Conservation (phyloP, 1,139 yeast species). For the Arxiozyma slooffiae region DNA sequence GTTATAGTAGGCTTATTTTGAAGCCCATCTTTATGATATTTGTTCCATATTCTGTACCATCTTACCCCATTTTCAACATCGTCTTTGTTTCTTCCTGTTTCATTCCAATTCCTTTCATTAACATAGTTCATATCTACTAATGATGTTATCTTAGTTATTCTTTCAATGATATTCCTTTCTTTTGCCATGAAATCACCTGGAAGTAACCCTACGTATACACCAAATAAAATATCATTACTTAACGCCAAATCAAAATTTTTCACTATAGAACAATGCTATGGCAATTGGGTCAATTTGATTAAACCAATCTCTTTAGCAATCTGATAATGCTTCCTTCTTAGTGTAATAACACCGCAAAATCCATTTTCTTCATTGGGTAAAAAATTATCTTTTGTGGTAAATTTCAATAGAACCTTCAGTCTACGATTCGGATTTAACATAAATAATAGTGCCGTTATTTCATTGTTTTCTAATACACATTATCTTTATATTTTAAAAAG, state of each 20-base stretch:
- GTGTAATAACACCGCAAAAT: conserved; percentile 10
- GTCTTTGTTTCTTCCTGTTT: conserved; percentile 16
- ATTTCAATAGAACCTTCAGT: conserved; percentile 3
- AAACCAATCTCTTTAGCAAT: conserved; percentile 19
- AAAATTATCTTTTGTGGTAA: conserved; percentile 13
- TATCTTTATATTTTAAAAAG: conserved; percentile 36
- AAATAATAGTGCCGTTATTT: conserved; percentile 36
- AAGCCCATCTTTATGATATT: conserved; percentile 2
- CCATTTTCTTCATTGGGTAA: conserved; percentile 8
- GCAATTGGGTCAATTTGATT: conserved; percentile 13
- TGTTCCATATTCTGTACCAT: conserved; percentile 28
- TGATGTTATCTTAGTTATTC: conserved; percentile 11
- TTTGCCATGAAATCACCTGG: conserved; percentile 18
- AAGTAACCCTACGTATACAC: conserved; percentile 28
- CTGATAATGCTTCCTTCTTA: conserved; percentile 15
- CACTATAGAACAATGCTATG: conserved; percentile 17
- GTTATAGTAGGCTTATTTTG: conserved; percentile 40
- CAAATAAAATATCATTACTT: conserved; percentile 13
- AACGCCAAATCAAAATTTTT: conserved; percentile 12
- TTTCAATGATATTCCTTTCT: conserved; percentile 3
- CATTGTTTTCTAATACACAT: conserved; percentile 87
- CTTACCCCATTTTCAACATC: conserved; percentile 11
- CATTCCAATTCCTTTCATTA: conserved; percentile 17
- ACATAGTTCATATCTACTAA: conserved; percentile 28
- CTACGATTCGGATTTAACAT: conserved; percentile 5